Percentiles rank a stretch among this genome's conserved stretches.
These are phyloP conservation scores for Aspergillus funiculosus DNA, from an alignment of 495 filamentous ascomycete genomes.

Conservation along the genomic window DNA sequence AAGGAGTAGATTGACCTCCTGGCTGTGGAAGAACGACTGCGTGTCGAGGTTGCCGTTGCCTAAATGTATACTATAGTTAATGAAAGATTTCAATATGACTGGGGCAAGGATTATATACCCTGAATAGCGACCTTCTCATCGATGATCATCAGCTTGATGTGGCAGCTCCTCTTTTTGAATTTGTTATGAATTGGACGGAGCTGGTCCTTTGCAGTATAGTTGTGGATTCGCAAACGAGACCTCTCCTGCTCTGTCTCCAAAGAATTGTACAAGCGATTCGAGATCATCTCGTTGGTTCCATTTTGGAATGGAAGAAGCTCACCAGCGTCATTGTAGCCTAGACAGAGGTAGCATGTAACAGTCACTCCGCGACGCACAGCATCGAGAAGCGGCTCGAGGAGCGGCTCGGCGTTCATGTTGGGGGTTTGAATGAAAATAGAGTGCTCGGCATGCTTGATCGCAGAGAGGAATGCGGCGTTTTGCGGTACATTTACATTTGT, in stretches of 20 bases:
- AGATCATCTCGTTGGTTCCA: constrained; percentile 68
- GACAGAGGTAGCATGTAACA: constrained; percentile 63
- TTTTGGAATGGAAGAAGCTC: constrained; percentile 70
- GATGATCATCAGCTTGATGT: constrained; percentile 70
- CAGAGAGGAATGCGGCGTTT: constrained; percentile 65
- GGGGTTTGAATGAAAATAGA: constrained; percentile 70
- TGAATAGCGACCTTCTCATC: constrained; percentile 63
- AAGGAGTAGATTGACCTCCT: constrained; percentile 70
- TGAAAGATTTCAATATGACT: not conserved
- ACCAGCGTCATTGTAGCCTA: constrained; percentile 74
- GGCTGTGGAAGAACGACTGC: constrained; percentile 72
- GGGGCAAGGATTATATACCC: constrained; percentile 19
- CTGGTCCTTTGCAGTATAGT: constrained; percentile 72
- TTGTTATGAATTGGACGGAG: constrained; percentile 54
- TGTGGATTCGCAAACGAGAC: constrained; percentile 49
- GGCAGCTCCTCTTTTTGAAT: constrained; percentile 60
- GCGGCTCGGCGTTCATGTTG: constrained; percentile 65
- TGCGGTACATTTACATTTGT: constrained; percentile 58
- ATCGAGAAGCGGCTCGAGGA: constrained; percentile 54
- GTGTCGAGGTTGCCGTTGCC: constrained; percentile 77
- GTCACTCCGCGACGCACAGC: constrained; percentile 61
- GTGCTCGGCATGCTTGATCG: constrained; percentile 54
- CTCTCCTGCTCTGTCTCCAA: constrained; percentile 42
- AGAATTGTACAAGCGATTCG: constrained; percentile 49
- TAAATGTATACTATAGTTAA: constrained; percentile 1